Conservation (phyloP, 441 rosid species). For the Erodium chrysanthum region DNA sequence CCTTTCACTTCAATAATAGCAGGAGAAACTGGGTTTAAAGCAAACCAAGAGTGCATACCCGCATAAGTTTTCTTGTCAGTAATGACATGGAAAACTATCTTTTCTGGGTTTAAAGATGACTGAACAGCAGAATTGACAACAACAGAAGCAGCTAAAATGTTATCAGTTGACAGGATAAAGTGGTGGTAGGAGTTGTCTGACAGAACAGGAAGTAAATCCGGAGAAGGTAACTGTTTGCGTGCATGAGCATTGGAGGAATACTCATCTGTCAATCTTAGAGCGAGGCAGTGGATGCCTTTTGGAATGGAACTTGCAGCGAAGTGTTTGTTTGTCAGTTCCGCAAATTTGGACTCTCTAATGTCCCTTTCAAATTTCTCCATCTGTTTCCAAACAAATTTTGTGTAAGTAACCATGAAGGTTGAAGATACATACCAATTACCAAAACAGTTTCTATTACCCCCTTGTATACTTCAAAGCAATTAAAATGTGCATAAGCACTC, state of each 20-base stretch:
- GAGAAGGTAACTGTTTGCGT: constrained; percentile 93
- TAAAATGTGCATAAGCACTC: background rate
- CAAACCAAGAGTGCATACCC: constrained; percentile 99
- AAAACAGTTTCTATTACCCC: background rate
- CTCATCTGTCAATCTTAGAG: constrained; percentile 87
- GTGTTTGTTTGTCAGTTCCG: constrained; percentile 94
- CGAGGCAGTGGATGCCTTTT: constrained; percentile 90
- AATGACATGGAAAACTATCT: constrained; percentile 86
- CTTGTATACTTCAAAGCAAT: background rate
- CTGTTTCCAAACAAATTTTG: constrained; percentile 26
- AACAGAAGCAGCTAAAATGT: constrained; percentile 95
- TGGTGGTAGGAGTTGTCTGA: constrained; percentile 85
- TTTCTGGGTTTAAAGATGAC: constrained; percentile 76
- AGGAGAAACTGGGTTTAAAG: constrained; percentile 70
- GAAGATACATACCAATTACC: background rate
- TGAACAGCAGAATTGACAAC: constrained; percentile 80
- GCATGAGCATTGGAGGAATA: constrained; percentile 98
- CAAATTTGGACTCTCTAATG: constrained; percentile 72
- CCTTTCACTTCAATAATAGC: constrained; percentile 94
- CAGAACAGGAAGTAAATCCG: constrained; percentile 85
- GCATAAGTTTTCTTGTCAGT: constrained; percentile 99
- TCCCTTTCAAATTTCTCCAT: constrained; percentile 87
- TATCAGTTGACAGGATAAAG: constrained; percentile 80
- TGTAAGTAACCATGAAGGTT: background rate
- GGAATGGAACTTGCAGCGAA: constrained; percentile 98